Evolutionary conservation across 768 basidiomycete species (phyloP).

Genomic region (Russula ochroleuca): DNA sequence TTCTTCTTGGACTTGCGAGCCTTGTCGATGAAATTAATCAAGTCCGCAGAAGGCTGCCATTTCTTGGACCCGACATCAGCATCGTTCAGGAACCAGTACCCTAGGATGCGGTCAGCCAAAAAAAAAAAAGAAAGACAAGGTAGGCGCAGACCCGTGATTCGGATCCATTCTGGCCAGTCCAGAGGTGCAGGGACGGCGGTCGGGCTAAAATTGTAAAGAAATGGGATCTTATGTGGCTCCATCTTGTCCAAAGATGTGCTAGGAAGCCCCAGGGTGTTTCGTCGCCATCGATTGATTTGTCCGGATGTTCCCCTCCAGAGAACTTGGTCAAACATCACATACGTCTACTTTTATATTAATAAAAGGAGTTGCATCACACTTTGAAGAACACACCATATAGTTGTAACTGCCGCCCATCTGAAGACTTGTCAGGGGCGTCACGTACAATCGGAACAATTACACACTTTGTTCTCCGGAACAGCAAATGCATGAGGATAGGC

Average conservation of each 20-base stretch:
- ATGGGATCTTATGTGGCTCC: slow-evolving; percentile 97
- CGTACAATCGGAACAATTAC: slow-evolving; percentile 16
- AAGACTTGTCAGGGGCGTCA: slow-evolving; percentile 9
- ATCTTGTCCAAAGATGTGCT: slow-evolving; percentile 90
- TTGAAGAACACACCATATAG: slow-evolving; percentile 70
- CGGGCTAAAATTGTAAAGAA: slow-evolving; percentile 96
- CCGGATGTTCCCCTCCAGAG: slow-evolving; percentile 95
- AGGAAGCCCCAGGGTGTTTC: slow-evolving; percentile 66
- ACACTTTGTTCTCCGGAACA: slow-evolving; percentile 89
- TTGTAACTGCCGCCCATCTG: slow-evolving; percentile 97
- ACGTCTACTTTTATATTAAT: slow-evolving; percentile 49
- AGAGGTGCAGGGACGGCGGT: slow-evolving; percentile 85
- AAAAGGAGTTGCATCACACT: slow-evolving; percentile 15
- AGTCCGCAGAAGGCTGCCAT: slow-evolving; percentile 81
- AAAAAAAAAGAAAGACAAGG: neutral
- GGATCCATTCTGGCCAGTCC: slow-evolving; percentile 99
- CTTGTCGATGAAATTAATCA: slow-evolving; percentile 76
- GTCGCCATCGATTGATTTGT: slow-evolving; percentile 93
- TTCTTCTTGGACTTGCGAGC: slow-evolving; percentile 77
- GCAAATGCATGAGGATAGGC: slow-evolving; percentile 98
- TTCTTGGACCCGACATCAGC: slow-evolving; percentile 85
- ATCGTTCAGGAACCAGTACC: slow-evolving; percentile 96
- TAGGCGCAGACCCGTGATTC: slow-evolving; percentile 62
- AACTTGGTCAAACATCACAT: slow-evolving; percentile 96
- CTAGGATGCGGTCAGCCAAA: slow-evolving; percentile 38